Evolutionary conservation across 352 stramenopile species (phyloP).

Genomic region (Pythium pyrilobum): DNA sequence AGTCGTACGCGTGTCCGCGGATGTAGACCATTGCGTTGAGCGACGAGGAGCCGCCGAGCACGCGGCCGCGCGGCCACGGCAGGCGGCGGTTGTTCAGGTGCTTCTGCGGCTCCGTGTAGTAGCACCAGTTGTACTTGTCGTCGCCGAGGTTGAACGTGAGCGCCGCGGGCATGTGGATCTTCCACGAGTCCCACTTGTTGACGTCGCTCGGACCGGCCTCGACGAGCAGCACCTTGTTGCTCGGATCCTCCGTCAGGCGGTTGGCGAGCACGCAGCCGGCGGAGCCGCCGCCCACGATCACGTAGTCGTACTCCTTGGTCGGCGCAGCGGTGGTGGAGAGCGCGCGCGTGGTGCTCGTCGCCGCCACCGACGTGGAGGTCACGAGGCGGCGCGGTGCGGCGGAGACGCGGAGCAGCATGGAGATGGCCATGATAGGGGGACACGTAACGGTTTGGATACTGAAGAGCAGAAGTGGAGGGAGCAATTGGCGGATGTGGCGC

Average conservation of each 20-base stretch:
- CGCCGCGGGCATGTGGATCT: constrained; percentile 87
- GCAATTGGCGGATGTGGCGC: background rate
- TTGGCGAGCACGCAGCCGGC: constrained; percentile 91
- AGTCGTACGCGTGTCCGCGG: constrained; percentile 82
- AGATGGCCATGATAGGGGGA: background rate
- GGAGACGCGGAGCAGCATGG: background rate
- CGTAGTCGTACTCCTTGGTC: constrained; percentile 81
- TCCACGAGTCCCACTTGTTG: constrained; percentile 87
- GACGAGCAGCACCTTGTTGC: constrained; percentile 86
- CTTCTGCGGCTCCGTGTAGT: constrained; percentile 83
- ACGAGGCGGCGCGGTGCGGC: background rate
- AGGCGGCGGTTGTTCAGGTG: constrained; percentile 72
- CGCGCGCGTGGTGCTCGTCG: background rate
- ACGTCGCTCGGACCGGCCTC: constrained; percentile 84
- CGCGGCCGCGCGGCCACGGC: constrained; percentile 81
- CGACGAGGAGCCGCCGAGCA: constrained; percentile 86
- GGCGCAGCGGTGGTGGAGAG: constrained; percentile 5
- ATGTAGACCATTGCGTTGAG: constrained; percentile 92
- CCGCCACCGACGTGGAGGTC: background rate
- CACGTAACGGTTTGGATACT: background rate
- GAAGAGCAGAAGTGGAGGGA: too few species aligned
- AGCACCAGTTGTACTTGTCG: constrained; percentile 87
- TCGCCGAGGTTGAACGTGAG: constrained; percentile 82
- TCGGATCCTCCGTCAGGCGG: constrained; percentile 74
- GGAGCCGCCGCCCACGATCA: constrained; percentile 89